Base-by-base conservation (phyloP, 495 filamentous ascomycete species). In the Daldinia loculata region DNA sequence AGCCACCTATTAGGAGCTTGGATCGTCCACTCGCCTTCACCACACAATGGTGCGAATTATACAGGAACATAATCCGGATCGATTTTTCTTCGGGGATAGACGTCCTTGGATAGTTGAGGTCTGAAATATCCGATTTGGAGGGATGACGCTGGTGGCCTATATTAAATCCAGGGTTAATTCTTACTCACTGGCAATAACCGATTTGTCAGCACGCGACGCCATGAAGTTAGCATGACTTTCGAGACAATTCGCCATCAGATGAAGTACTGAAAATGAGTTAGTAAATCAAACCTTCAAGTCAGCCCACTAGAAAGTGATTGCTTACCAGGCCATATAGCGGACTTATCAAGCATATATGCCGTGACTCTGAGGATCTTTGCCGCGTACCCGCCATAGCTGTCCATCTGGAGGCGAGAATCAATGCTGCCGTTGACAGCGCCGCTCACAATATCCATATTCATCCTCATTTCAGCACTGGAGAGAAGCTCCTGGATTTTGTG, bases 291-390 rank as follows among this genome's bases (percentile, higher is more conserved):
- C 29, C 4, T 14, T 8, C 36, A 36, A 17, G 34, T 30, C 4
- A 22, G 14, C 24, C 1, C 34, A 15, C 9, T 36, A 5, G 2
- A 26, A 6, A 36, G 39, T 36, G 15, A 27, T 30, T 65, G 83
- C 88, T 83, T 84, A 95, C 93, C 89, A 79, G 95, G 95, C 95
- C 95, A 99, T 15, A 97, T 92, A 71, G 92, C 89, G 67, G 92
- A 91, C 77, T 93, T 90, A 68, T 95, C 93, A 64, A 99, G 87
- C 86, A 97, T 91, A 80, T 91, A 91, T 15, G 95, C 94, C 68
- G 93, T 95, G 59, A 95, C 88, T 71, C 91, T 85, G 73, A 98
- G 82, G 63, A 98, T 90, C 83, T 95, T 96, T 72, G 91, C 89
- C 43, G 92, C 92, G 78, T 91, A 94, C 56, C 94, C 93, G 32